These are phyloP conservation scores for Psilocybe mexicana DNA, from an alignment of 1,284 basidiomycete species.

Conservation along the genomic window DNA sequence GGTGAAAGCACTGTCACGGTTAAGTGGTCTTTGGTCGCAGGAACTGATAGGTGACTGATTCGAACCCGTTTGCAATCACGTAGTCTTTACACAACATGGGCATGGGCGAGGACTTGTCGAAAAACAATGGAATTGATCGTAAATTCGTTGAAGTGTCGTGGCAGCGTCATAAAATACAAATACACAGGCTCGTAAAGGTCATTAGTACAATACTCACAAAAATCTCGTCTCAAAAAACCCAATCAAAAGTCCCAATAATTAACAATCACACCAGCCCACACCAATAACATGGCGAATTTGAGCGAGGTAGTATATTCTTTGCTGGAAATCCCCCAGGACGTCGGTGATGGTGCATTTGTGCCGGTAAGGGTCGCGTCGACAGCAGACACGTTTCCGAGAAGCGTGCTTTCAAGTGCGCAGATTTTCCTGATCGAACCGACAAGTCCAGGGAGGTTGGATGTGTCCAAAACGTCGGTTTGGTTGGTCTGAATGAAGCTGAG, in stretches of 20 bases:
- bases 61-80: too few relatives aligned
- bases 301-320: background rate
- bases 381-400: constrained; percentile 56
- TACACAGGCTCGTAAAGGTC: background rate
- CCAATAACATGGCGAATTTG: constrained; percentile 1
- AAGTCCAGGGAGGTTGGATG: constrained; percentile 45
- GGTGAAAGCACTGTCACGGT: too few relatives aligned
- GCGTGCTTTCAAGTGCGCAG: constrained; percentile 51
- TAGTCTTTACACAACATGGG: background rate
- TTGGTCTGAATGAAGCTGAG: constrained; percentile 58
- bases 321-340: background rate
- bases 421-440: constrained; percentile 51
- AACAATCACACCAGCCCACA: constrained; percentile 11
- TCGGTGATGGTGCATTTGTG: constrained; percentile 10
- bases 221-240: too few relatives aligned
- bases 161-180: constrained; percentile 4
- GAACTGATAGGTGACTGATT: too few relatives aligned
- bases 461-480: constrained; percentile 52
- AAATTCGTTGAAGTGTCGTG: constrained; percentile 9
- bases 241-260: constrained; percentile 13
- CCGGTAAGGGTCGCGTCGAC: constrained; percentile 33
- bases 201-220: background rate
- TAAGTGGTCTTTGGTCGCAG: too few relatives aligned
- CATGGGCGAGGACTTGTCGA: background rate
- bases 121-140: background rate